phyloP scores from a whole-genome alignment of 106 monocot genomes.

The Dendrobium catenatum region DNA sequence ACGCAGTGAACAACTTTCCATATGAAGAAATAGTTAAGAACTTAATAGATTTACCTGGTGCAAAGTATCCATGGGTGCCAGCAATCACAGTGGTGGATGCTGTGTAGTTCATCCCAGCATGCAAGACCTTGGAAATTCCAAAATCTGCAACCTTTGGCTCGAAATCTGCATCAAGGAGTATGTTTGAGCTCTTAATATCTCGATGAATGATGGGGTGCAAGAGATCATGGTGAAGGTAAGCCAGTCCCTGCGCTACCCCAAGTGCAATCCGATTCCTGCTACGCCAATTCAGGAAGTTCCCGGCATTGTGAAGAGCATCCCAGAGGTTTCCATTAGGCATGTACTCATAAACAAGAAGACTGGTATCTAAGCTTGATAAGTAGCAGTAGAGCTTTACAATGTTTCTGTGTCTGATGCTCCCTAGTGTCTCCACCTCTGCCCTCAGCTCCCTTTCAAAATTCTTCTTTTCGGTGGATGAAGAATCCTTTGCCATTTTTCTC shows the following conservation, averaged over 20 bases:
- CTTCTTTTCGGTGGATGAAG: slow-evolving; percentile 14
- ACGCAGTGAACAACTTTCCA: not conserved
- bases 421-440: slow-evolving; percentile 81
- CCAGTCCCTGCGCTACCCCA: slow-evolving; percentile 78
- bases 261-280: slow-evolving; percentile 65
- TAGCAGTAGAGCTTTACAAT: slow-evolving; percentile 95
- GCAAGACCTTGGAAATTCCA: slow-evolving; percentile 85
- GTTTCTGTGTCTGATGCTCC: slow-evolving; percentile 98
- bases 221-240: slow-evolving; percentile 90
- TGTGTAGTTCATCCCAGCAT: slow-evolving; percentile 43
- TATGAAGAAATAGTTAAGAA: not conserved
- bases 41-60: slow-evolving; percentile 50
- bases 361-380: slow-evolving; percentile 68
- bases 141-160: slow-evolving; percentile 97
- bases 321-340: slow-evolving; percentile 95
- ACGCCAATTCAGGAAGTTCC: slow-evolving; percentile 71
- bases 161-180: slow-evolving; percentile 76
- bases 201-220: slow-evolving; percentile 77
- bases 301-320: slow-evolving; percentile 73
- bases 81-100: slow-evolving; percentile 58
- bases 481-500: slow-evolving; percentile 31
- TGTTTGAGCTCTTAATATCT: slow-evolving; percentile 89
- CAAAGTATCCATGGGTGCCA: slow-evolving; percentile 88
- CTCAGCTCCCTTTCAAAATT: slow-evolving; percentile 52
- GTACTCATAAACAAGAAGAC: slow-evolving; percentile 94